Conservation (phyloP, 2,329 filamentous ascomycete genomes). For the Colletotrichum sp. region DNA sequence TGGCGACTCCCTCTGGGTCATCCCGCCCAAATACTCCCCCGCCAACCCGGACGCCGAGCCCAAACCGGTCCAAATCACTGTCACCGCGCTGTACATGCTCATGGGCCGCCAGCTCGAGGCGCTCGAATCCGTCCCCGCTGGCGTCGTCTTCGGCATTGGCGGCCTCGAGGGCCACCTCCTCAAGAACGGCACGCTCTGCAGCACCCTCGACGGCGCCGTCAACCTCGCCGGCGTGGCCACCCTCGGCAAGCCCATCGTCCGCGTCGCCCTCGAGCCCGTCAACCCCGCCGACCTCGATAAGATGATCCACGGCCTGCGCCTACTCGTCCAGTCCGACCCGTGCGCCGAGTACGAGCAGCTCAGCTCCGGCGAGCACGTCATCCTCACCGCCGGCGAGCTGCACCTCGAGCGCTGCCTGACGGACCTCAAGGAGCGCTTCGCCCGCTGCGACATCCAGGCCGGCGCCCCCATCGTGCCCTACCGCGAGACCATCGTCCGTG, state of each 20-base stretch:
- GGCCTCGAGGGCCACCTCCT: conserved; percentile 93
- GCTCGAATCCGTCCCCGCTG: conserved; percentile 84
- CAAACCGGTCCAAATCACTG: conserved; percentile 79
- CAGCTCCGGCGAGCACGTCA: conserved; percentile 90
- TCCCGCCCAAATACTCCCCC: conserved; percentile 92
- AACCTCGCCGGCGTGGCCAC: conserved; percentile 88
- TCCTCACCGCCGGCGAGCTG: conserved; percentile 90
- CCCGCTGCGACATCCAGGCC: conserved; percentile 91
- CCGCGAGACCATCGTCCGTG: conserved; percentile 86
- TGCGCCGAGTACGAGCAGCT: conserved; percentile 96
- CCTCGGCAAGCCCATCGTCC: conserved; percentile 87
- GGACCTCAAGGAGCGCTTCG: conserved; percentile 90
- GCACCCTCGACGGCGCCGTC: conserved; percentile 81
- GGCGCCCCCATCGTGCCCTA: conserved; percentile 96
- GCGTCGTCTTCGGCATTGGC: conserved; percentile 93
- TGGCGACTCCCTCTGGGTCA: conserved; percentile 88
- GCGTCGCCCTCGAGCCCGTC: conserved; percentile 91
- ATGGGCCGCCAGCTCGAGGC: conserved; percentile 92
- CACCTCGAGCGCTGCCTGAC: conserved; percentile 94
- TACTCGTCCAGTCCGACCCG: conserved; percentile 93
- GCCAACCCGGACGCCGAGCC: conserved; percentile 74
- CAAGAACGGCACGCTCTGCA: conserved; percentile 94
- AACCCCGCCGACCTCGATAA: conserved; percentile 92
- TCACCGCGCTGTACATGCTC: conserved; percentile 89
- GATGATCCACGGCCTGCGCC: conserved; percentile 86